These are phyloP conservation scores for Clarireedia hainanense DNA, from an alignment of 2,329 filamentous ascomycete genomes.

Conservation along the genomic window DNA sequence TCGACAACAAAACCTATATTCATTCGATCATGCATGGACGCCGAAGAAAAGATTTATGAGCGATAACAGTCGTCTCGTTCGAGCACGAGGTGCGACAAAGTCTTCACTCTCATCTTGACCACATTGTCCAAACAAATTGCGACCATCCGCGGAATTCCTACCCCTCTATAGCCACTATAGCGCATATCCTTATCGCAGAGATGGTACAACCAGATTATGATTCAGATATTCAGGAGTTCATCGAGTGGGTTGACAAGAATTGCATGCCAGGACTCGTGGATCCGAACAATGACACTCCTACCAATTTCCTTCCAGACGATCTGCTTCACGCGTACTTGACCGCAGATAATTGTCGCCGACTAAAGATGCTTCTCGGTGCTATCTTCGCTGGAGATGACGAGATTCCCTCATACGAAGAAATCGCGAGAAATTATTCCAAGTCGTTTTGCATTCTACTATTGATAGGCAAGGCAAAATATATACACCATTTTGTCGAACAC, in stretches of 20 bases:
- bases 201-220: neutral
- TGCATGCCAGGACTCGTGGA: neutral
- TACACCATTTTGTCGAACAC: slow-evolving; percentile 6
- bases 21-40: neutral
- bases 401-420: neutral
- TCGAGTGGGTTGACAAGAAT: neutral
- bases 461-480: slow-evolving; percentile 1
- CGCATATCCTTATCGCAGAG: neutral
- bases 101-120: neutral
- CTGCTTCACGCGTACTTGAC: neutral
- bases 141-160: neutral
- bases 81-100: neutral
- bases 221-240: neutral
- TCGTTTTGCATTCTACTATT: slow-evolving; percentile 12
- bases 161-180: neutral
- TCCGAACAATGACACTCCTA: neutral
- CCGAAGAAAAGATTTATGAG: neutral
- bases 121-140: neutral
- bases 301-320: neutral
- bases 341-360: neutral
- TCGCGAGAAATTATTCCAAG: neutral
- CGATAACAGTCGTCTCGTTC: neutral
- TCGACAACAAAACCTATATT: neutral
- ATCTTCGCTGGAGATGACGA: neutral
- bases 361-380: neutral